Evolutionary conservation across 345 rosid genomes (phyloP).

Genomic region (Linum lewisii): DNA sequence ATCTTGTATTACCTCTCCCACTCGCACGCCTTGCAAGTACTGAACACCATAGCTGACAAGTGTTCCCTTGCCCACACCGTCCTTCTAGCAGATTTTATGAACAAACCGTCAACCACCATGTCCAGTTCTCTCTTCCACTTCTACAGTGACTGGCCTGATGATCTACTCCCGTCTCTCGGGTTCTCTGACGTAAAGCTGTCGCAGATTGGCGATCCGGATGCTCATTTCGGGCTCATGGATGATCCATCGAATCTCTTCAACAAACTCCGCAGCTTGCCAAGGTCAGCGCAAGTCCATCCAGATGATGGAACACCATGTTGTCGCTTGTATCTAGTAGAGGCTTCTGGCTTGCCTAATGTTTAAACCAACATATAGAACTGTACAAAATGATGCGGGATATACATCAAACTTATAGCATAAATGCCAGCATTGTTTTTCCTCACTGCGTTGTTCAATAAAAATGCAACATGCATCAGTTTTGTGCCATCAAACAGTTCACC

Average conservation of each 20-base stretch:
- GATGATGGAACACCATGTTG: constrained; percentile 91
- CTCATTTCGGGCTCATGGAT: constrained; percentile 68
- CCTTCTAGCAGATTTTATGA: constrained; percentile 95
- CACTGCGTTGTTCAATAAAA: constrained; percentile 8
- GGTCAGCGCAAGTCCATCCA: constrained; percentile 62
- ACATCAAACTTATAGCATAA: constrained; percentile 13
- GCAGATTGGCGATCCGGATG: constrained; percentile 91
- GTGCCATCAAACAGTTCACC: not conserved
- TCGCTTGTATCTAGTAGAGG: constrained; percentile 86
- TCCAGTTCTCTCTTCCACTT: constrained; percentile 68
- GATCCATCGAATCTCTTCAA: constrained; percentile 72
- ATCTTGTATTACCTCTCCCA: constrained; percentile 79
- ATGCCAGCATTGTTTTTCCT: constrained; percentile 17
- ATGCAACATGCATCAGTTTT: constrained; percentile 15
- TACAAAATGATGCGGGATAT: constrained; percentile 14
- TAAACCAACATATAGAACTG: constrained; percentile 26
- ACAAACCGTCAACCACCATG: constrained; percentile 62
- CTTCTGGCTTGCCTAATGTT: constrained; percentile 68
- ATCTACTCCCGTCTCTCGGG: constrained; percentile 74
- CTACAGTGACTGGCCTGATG: constrained; percentile 95
- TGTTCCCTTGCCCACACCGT: constrained; percentile 49
- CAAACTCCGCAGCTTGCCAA: constrained; percentile 72
- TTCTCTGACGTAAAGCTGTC: constrained; percentile 77
- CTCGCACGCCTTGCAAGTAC: constrained; percentile 77
- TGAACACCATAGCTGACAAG: constrained; percentile 69